phyloP scores from a whole-genome alignment of 805 yeast genomes.

The Kregervanrija fluxuum region DNA sequence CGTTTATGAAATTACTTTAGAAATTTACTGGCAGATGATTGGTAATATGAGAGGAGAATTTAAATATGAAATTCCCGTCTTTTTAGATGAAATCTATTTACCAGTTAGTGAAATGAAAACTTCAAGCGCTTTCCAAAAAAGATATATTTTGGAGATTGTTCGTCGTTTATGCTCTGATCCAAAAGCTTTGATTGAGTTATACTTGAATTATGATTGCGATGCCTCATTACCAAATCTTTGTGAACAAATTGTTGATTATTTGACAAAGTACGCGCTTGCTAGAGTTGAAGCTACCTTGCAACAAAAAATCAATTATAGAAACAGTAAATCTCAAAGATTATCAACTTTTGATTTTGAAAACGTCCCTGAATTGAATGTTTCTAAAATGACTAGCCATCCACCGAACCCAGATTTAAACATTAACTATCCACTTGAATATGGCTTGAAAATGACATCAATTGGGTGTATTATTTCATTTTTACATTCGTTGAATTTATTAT shows the following conservation, averaged over 20 bases:
- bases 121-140: constrained; percentile 87
- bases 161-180: constrained; percentile 84
- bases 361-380: constrained; percentile 70
- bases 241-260: constrained; percentile 72
- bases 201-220: constrained; percentile 94
- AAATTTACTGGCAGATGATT: constrained; percentile 86
- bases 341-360: constrained; percentile 69
- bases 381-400: constrained; percentile 46
- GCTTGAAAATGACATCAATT: constrained; percentile 74
- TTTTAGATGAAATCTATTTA: constrained; percentile 86
- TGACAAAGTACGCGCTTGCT: constrained; percentile 63
- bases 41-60: constrained; percentile 80
- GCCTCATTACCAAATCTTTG: constrained; percentile 72
- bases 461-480: constrained; percentile 76
- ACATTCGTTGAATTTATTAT: constrained; percentile 79
- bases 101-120: constrained; percentile 90
- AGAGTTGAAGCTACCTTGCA: constrained; percentile 65
- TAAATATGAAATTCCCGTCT: constrained; percentile 89
- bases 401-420: constrained; percentile 49
- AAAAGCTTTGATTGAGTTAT: constrained; percentile 82
- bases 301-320: constrained; percentile 54
- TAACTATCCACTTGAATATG: constrained; percentile 70
- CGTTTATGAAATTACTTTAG: constrained; percentile 84
- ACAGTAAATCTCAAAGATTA: constrained; percentile 44
- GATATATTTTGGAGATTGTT: constrained; percentile 75